Percentiles rank a stretch among this genome's conserved stretches.
These are phyloP conservation scores for Hyphodiscus hymeniophilus DNA, from an alignment of 495 filamentous ascomycete genomes.

Conservation along the genomic window DNA sequence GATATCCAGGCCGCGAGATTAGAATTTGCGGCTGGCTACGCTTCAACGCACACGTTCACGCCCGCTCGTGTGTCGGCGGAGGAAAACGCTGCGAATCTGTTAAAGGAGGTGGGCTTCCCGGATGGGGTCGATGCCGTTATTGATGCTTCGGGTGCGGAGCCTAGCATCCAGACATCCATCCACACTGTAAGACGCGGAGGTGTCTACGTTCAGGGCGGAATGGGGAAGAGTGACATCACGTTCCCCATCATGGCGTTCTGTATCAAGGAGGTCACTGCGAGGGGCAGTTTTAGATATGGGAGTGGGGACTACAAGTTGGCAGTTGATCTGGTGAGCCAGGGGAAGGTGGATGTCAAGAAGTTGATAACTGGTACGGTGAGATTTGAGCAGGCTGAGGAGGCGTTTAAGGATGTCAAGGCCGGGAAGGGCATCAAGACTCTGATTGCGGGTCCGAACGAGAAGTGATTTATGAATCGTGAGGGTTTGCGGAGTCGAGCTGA, in stretches of 20 bases:
- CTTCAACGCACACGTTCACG: constrained; percentile 57
- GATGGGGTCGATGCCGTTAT: constrained; percentile 69
- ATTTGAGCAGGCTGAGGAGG: constrained; percentile 66
- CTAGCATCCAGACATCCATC: constrained; percentile 65
- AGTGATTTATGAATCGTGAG: neutral
- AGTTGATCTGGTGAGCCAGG: constrained; percentile 55
- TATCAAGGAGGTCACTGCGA: constrained; percentile 72
- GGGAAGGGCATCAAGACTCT: constrained; percentile 80
- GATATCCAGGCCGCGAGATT: constrained; percentile 67
- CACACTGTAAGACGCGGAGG: constrained; percentile 65
- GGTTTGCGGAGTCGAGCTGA: no score
- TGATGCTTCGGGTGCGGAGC: constrained; percentile 76
- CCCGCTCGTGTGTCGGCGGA: constrained; percentile 45
- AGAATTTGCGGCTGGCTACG: constrained; percentile 59
- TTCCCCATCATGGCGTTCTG: constrained; percentile 79
- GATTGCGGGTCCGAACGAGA: constrained; percentile 62
- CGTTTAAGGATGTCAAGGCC: constrained; percentile 68
- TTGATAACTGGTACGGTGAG: constrained; percentile 61
- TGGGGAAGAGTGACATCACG: constrained; percentile 67
- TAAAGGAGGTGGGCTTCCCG: constrained; percentile 32
- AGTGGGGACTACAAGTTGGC: constrained; percentile 75
- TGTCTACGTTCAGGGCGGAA: constrained; percentile 74
- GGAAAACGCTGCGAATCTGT: constrained; percentile 53
- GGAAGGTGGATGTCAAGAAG: constrained; percentile 60
- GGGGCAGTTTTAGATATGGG: constrained; percentile 77